Evolutionary conservation across 139 green algal genomes (phyloP), one percentile per base, ranked within the genome.

Genomic region (Chlamydomonas incerta): DNA sequence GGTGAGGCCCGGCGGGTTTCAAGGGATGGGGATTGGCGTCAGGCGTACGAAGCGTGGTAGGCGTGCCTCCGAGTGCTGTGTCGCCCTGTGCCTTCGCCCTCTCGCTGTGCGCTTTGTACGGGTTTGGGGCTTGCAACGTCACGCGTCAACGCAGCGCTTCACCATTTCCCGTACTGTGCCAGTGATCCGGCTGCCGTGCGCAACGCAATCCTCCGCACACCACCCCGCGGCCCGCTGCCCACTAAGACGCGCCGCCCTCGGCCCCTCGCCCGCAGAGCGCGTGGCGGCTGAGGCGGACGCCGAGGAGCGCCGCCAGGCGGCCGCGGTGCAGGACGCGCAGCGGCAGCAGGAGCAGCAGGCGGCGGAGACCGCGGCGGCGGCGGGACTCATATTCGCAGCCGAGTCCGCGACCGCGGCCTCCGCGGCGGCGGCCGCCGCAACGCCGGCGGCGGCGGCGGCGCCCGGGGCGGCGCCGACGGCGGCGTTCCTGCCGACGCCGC

Each of bases 361-460:
- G 29, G 66, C 66, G 11, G 83, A 85, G 74, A 66, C 74, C 0
- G 10, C 70, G 34, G 74, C 80, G 83, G 77, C 77, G 6, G 26
- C 57, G 29, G 23, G 63, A 2, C n/a, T 83, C 29, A 3, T 83
- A 18, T 41, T 65, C 1, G 77, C 77, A 29, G 77, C 63, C 14
- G 20, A 63, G 47, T 5, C 15, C 23, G 46, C 41, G 10, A 24
- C 35, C 0, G 71, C 71, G 9, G 62, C 26, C 74, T 41, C 58
- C 58, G 60, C 75, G 14, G 24, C 26, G 3, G 75, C 60, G 14
- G 47, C 15, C 58, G 60, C 75, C 14, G 24, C 26, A 0, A 60
- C 60, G 14, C 29, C 15, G 1, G 15, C 72, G 18, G 72, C 72
- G 18, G 72, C 72, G 47, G 41, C 41, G 33, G 35, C n/a, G 14